Percentiles rank a stretch among this genome's conserved stretches.
Conservation (phyloP, 768 basidiomycete species). For the Naematelia encephala region DNA sequence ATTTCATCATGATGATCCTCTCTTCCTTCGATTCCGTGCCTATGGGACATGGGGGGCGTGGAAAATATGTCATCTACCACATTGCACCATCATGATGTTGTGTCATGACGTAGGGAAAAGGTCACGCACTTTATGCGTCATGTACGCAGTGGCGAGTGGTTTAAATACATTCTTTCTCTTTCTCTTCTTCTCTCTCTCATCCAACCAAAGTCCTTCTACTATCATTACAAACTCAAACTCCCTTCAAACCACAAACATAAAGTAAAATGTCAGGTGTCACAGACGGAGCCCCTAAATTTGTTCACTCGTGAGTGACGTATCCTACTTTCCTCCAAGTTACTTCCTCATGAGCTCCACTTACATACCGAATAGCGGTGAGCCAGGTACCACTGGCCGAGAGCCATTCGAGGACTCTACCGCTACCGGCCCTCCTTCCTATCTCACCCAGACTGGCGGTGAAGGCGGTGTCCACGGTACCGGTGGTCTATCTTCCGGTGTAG, state of each 20-base stretch:
- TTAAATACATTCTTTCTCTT: too few relatives aligned
- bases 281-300: not conserved
- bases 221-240: too few relatives aligned
- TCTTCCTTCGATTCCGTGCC: too few relatives aligned
- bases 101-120: not conserved
- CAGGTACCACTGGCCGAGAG: conserved; percentile 43
- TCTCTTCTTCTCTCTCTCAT: too few relatives aligned
- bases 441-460: conserved; percentile 2
- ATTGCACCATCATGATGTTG: not conserved
- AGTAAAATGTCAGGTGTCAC: not conserved
- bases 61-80: too few relatives aligned
- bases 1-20: not conserved
- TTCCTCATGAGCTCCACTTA: not conserved
- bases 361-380: conserved; percentile 24
- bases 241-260: too few relatives aligned
- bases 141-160: not conserved
- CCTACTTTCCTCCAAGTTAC: too few relatives aligned
- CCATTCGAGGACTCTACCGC: conserved; percentile 29
- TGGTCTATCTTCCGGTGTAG: not conserved
- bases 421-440: conserved; percentile 8
- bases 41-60: too few relatives aligned
- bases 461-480: conserved; percentile 1
- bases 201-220: too few relatives aligned
- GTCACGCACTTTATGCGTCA: too few relatives aligned
- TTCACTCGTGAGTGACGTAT: not conserved